Evolutionary conservation across 2,329 filamentous ascomycete species (phyloP), one percentile per base, ranked within the genome.

Genomic region (Aspergillus sp.): DNA sequence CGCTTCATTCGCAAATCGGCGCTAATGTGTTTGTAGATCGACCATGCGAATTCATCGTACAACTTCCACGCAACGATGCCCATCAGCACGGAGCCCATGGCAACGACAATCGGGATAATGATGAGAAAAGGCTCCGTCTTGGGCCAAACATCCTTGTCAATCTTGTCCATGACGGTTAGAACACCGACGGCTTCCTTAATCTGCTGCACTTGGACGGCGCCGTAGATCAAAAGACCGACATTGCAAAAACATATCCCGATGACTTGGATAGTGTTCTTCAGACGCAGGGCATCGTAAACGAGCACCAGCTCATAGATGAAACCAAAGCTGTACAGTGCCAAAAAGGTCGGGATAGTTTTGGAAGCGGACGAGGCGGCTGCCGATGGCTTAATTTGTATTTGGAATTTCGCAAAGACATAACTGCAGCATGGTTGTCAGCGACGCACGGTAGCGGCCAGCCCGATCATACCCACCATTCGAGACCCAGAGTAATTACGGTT

Each of bases 41-140:
- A 91, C 91, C 91, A 98, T 8, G 91, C 89, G 61, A 98, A 98
- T 60, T 95, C 89, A 54, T 94, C 86, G 57, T 98, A 96, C 19
- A 98, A 72, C 66, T 94, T 95, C 83, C 86, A 96, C 2, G 89
- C 79, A 32, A 88, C 68, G 41, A 86, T 81, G 10, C 70, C 71
- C 70, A 96, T 79, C 33, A 77, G 52, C 4, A 88, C 43, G 2
- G 83, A 89, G 17, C 75, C 75, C 17, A 93, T 61, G 1, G 76
- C 86, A 44, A 96, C 82, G 36, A 98, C 75, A 48, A 75, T 78
- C 0, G 91, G 91, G 34, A 93, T 86, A 8, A 89, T 82, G 42
- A 95, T 73, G 20, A 98, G 70, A 47, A 82, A 86, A 1, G 85
- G 81, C 47, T 75, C 71, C 19, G 88, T 73, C 36, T 79, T 65